Evolutionary conservation across 2,329 filamentous ascomycete species (phyloP).

Genomic region (Cercospora sp.): DNA sequence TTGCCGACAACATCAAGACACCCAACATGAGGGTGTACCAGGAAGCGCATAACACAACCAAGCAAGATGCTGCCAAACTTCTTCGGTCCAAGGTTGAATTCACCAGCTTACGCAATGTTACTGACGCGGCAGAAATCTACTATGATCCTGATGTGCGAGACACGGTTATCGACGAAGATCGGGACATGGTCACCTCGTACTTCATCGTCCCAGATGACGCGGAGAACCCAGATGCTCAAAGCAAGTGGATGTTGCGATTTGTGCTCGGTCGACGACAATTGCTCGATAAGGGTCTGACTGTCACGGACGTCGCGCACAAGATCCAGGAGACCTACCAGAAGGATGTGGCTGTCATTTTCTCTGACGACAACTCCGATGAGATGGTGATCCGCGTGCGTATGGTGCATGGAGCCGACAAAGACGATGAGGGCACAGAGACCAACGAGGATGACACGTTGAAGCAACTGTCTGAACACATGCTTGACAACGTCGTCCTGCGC

Average conservation of each 20-base stretch:
- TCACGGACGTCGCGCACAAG: conserved; percentile 83
- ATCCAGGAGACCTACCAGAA: conserved; percentile 86
- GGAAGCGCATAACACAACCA: conserved; percentile 58
- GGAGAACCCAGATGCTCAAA: conserved; percentile 64
- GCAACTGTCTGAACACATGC: conserved; percentile 83
- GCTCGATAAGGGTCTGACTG: conserved; percentile 87
- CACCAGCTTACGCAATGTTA: conserved; percentile 88
- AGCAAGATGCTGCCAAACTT: conserved; percentile 78
- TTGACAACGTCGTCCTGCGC: conserved; percentile 87
- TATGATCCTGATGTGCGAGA: conserved; percentile 88
- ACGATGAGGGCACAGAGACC: conserved; percentile 61
- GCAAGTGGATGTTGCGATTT: conserved; percentile 92
- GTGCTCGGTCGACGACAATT: conserved; percentile 91
- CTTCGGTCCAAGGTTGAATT: conserved; percentile 91
- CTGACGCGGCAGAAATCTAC: conserved; percentile 90
- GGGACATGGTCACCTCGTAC: conserved; percentile 94
- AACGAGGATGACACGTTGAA: conserved; percentile 87
- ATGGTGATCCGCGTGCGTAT: conserved; percentile 86
- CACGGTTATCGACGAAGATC: conserved; percentile 83
- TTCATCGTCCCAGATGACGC: conserved; percentile 90
- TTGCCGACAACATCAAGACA: conserved; percentile 97
- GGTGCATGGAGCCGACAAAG: conserved; percentile 51
- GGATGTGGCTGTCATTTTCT: conserved; percentile 91
- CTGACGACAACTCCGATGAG: conserved; percentile 95
- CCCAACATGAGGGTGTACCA: conserved; percentile 95